Conservation (phyloP, 2,329 filamentous ascomycete species). For the Pseudocercospora fuligena region DNA sequence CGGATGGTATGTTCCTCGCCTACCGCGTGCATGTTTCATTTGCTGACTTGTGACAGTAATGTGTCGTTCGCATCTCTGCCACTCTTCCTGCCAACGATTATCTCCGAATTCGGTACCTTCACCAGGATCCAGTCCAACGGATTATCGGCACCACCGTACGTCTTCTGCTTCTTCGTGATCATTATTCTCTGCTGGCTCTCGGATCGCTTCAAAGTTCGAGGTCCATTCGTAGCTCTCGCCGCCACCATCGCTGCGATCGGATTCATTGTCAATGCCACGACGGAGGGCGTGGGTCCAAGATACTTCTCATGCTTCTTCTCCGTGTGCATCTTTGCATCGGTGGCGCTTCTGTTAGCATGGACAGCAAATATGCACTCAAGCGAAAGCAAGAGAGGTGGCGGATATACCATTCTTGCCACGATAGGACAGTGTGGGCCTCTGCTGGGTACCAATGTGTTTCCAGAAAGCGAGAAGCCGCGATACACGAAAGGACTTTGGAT, state of each 20-base stretch:
- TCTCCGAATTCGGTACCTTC: conserved; percentile 66
- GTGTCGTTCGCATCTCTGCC: conserved; percentile 65
- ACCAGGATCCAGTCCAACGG: conserved; percentile 43
- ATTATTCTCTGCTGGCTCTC: conserved; percentile 44
- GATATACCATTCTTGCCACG: conserved; percentile 45
- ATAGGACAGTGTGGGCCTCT: conserved; percentile 71
- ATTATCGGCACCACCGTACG: conserved; percentile 48
- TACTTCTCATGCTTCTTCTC: conserved; percentile 48
- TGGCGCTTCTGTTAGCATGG: conserved; percentile 45
- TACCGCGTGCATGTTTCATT: background rate
- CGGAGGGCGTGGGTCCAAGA: conserved; percentile 39
- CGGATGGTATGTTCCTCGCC: conserved; percentile 25
- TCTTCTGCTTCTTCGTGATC: conserved; percentile 48
- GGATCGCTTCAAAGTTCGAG: conserved; percentile 45
- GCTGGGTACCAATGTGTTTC: conserved; percentile 64
- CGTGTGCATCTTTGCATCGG: conserved; percentile 46
- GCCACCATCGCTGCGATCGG: conserved; percentile 45
- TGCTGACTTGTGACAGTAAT: conserved; percentile 45
- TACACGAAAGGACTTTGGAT: conserved; percentile 63
- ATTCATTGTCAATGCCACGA: conserved; percentile 49
- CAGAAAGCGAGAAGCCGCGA: conserved; percentile 52
- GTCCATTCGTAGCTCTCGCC: conserved; percentile 46
- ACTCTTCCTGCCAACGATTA: conserved; percentile 64
- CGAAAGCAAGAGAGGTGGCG: conserved; percentile 45
- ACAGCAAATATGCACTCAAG: conserved; percentile 45